These are phyloP conservation scores for Cnidoscolus chayamansa DNA, from an alignment of 441 rosid species.

Conservation along the genomic window DNA sequence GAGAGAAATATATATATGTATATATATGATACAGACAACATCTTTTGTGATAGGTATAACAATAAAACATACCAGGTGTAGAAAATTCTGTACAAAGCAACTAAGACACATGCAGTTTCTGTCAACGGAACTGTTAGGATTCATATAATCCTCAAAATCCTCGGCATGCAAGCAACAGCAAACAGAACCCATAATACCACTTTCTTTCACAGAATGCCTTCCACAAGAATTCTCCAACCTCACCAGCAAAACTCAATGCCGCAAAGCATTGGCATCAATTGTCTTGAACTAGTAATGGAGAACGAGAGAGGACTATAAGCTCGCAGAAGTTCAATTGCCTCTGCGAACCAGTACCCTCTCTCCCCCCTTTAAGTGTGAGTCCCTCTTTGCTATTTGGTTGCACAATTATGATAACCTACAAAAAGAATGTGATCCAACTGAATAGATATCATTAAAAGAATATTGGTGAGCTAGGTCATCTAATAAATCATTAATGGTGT, in stretches of 20 bases:
- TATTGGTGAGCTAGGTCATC: constrained; percentile 6
- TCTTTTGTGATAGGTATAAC: constrained; percentile 11
- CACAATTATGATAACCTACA: constrained; percentile 40
- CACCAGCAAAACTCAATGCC: constrained; percentile 21
- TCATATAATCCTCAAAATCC: constrained; percentile 65
- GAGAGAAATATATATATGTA: not conserved
- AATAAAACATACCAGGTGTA: constrained; percentile 51
- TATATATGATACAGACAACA: too few species aligned
- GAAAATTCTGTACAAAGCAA: constrained; percentile 65
- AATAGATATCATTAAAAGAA: constrained; percentile 11
- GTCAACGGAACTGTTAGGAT: constrained; percentile 59
- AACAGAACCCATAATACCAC: constrained; percentile 67
- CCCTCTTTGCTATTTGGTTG: constrained; percentile 20
- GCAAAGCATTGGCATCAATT: constrained; percentile 22
- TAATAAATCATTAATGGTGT: not conserved
- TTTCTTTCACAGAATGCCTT: constrained; percentile 24
- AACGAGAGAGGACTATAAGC: constrained; percentile 70
- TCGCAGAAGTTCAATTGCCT: constrained; percentile 52
- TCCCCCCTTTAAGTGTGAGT: constrained; percentile 22
- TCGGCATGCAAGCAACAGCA: constrained; percentile 78
- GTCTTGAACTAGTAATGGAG: constrained; percentile 16
- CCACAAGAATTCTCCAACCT: constrained; percentile 24
- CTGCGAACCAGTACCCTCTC: constrained; percentile 60
- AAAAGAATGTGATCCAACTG: constrained; percentile 12
- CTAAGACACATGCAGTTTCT: constrained; percentile 75